phyloP scores from a whole-genome alignment of 805 yeast species.

The Zygosaccharomyces pseudorouxii region DNA sequence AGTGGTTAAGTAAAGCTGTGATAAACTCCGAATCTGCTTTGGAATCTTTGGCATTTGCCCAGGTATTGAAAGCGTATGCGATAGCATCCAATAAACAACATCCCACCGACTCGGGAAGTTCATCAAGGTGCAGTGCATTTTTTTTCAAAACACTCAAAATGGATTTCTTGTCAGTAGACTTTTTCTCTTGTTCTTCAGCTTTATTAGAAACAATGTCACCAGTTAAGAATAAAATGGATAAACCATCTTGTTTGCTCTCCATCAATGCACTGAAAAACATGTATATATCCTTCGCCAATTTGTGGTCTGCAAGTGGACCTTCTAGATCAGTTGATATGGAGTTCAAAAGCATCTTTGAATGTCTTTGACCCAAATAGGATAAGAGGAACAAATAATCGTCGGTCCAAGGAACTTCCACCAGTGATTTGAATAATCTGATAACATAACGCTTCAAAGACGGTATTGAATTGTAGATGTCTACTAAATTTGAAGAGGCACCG shows the following conservation, averaged over 20 bases:
- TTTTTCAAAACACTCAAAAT: slow-evolving; percentile 52
- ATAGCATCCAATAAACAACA: slow-evolving; percentile 68
- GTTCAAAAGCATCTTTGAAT: slow-evolving; percentile 55
- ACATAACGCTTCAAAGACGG: slow-evolving; percentile 46
- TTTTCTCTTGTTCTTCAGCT: slow-evolving; percentile 14
- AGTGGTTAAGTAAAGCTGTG: slow-evolving; percentile 36
- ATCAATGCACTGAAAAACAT: slow-evolving; percentile 63
- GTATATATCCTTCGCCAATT: slow-evolving; percentile 52
- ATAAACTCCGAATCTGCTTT: slow-evolving; percentile 42
- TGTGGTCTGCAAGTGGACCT: slow-evolving; percentile 48
- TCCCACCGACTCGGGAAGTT: slow-evolving; percentile 58
- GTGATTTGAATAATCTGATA: slow-evolving; percentile 50
- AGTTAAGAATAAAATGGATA: slow-evolving; percentile 64
- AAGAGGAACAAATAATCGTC: slow-evolving; percentile 69
- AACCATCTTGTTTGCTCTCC: slow-evolving; percentile 71
- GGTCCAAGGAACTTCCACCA: slow-evolving; percentile 55
- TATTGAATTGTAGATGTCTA: slow-evolving; percentile 51
- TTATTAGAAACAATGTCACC: slow-evolving; percentile 40
- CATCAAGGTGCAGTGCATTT: slow-evolving; percentile 47
- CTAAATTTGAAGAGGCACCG: slow-evolving; percentile 50
- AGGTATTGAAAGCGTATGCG: slow-evolving; percentile 67
- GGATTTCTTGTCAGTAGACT: slow-evolving; percentile 32
- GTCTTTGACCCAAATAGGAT: slow-evolving; percentile 69
- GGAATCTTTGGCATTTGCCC: slow-evolving; percentile 61
- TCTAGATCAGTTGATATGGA: slow-evolving; percentile 58